A percentile compares a stretch with the other conserved stretches of the same genome.
phyloP scores from a whole-genome alignment of 2,329 filamentous ascomycete genomes.

The Conoideocrella luteorostrata region DNA sequence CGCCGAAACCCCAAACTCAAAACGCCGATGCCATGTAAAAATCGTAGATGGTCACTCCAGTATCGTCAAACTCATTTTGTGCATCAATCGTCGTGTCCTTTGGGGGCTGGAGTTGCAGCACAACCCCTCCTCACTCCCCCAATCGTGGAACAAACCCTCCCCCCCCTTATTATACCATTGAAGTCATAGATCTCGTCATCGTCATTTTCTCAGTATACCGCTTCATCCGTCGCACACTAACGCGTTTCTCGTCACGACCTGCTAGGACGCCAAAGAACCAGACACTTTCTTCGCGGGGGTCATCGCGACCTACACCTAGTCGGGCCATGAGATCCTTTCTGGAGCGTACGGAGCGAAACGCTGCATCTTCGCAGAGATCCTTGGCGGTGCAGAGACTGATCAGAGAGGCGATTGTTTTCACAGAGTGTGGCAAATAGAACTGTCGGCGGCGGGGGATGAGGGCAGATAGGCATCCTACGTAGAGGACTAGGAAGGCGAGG shows the following conservation, averaged over 20 bases:
- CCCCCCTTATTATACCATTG: constrained; percentile 9
- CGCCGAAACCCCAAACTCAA: too few species aligned
- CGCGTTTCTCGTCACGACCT: constrained; percentile 32
- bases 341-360: constrained; percentile 63
- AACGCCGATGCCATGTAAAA: too few species aligned
- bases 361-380: constrained; percentile 63
- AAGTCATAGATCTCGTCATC: constrained; percentile 20
- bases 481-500: constrained; percentile 66
- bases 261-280: constrained; percentile 44
- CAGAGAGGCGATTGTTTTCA: constrained; percentile 67
- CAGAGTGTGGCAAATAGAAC: constrained; percentile 65
- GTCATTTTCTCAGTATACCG: constrained; percentile 38
- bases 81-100: too few species aligned
- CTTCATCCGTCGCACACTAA: constrained; percentile 39
- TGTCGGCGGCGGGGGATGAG: constrained; percentile 55
- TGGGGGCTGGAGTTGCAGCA: too few species aligned
- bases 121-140: too few species aligned
- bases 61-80: too few species aligned
- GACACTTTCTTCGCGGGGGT: constrained; percentile 39
- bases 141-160: too few species aligned
- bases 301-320: constrained; percentile 49
- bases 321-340: constrained; percentile 63
- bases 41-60: too few species aligned
- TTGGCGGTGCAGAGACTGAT: constrained; percentile 71
- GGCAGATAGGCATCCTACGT: constrained; percentile 55